phyloP scores from a whole-genome alignment of 2,329 filamentous ascomycete species.

The Pseudocercospora eumusae region DNA sequence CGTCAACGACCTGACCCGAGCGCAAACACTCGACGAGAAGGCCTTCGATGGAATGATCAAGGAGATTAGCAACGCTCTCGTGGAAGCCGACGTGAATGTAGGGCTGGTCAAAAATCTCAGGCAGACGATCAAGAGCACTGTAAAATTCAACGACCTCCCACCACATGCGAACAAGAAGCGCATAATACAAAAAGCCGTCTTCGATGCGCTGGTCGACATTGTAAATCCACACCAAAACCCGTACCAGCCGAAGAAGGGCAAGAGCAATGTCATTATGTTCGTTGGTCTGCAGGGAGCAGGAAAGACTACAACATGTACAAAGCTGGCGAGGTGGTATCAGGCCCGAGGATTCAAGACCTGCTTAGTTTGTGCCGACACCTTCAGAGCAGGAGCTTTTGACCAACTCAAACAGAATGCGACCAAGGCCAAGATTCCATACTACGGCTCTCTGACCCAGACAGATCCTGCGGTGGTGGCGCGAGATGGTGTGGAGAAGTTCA shows the following conservation, averaged over 20 bases:
- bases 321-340: constrained; percentile 92
- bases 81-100: constrained; percentile 97
- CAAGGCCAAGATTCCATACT: constrained; percentile 98
- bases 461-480: constrained; percentile 89
- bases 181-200: constrained; percentile 95
- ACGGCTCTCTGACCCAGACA: constrained; percentile 92
- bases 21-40: constrained; percentile 95
- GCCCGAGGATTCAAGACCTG: constrained; percentile 89
- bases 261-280: constrained; percentile 98
- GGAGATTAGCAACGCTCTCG: constrained; percentile 91
- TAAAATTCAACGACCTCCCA: constrained; percentile 93
- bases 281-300: constrained; percentile 96
- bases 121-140: constrained; percentile 84
- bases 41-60: constrained; percentile 98
- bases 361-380: constrained; percentile 95
- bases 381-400: constrained; percentile 96
- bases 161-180: constrained; percentile 97
- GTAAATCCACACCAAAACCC: constrained; percentile 94
- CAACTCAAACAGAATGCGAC: constrained; percentile 98
- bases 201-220: constrained; percentile 91
- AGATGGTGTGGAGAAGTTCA: constrained; percentile 98
- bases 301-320: constrained; percentile 98
- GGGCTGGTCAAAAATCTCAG: constrained; percentile 86
- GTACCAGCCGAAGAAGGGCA: constrained; percentile 96
- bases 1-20: constrained; percentile 87